phyloP scores from a whole-genome alignment of 2,329 filamentous ascomycete species.

The Dothidotthia symphoricarpi region DNA sequence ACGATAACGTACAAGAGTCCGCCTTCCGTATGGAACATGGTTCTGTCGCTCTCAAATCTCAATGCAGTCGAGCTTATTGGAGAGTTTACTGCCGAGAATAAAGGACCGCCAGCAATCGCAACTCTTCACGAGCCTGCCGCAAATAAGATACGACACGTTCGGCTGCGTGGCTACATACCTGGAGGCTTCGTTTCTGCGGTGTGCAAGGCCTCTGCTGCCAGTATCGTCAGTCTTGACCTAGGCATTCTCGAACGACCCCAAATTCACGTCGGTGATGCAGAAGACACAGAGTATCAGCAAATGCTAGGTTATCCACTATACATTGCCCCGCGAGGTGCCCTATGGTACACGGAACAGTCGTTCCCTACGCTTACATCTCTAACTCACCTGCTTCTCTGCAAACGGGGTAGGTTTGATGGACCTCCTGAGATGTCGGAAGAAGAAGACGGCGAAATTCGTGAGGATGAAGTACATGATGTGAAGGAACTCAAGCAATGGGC shows the following conservation, averaged over 20 bases:
- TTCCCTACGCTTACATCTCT: not conserved
- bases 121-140: not conserved
- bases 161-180: conserved; percentile 1
- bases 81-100: not conserved
- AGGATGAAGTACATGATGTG: not conserved
- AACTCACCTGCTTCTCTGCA: conserved; percentile 1
- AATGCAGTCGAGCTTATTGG: not conserved
- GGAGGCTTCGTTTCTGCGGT: conserved; percentile 1
- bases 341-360: not conserved
- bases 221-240: conserved; percentile 3
- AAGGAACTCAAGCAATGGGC: conserved; percentile 1
- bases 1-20: not conserved
- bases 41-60: conserved; percentile 1
- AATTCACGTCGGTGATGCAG: not conserved
- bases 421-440: not conserved
- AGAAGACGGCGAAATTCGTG: not conserved
- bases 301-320: not conserved
- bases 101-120: not conserved
- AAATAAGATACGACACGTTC: not conserved
- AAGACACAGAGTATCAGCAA: not conserved
- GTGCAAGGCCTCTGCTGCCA: conserved; percentile 1
- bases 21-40: conserved; percentile 1
- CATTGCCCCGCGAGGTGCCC: not conserved
- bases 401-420: not conserved
- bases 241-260: not conserved